Evolutionary conservation across 176 grass and related monocot species (phyloP).

Genomic region (Musa schizocarpa): DNA sequence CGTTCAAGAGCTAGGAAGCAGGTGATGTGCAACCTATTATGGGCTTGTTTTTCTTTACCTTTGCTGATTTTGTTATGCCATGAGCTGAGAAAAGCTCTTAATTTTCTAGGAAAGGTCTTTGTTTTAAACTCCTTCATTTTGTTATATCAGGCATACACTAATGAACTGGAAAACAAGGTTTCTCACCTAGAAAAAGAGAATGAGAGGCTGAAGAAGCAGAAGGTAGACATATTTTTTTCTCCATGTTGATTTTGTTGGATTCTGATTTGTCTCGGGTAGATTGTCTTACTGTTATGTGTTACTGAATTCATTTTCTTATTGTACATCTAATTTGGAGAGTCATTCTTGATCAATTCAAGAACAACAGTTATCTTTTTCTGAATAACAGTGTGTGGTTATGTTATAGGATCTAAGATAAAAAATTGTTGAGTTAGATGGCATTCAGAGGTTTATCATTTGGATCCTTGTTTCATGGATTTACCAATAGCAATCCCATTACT

Average conservation of each 20-base stretch:
- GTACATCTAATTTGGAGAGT: background rate
- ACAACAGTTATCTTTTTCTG: too few species aligned
- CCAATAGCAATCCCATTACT: too few species aligned
- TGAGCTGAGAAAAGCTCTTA: background rate
- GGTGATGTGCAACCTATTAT: conserved; percentile 19
- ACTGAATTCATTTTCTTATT: background rate
- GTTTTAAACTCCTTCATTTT: conserved; percentile 20
- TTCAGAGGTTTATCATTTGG: too few species aligned
- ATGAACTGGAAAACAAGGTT: conserved; percentile 96
- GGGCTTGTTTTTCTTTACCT: conserved; percentile 1
- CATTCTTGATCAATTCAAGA: background rate
- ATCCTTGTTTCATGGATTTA: too few species aligned
- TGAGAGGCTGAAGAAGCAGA: conserved; percentile 66
- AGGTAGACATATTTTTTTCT: conserved; percentile 38
- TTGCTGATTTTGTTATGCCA: background rate
- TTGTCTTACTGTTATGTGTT: background rate
- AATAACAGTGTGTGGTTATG: too few species aligned
- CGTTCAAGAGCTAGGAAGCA: conserved; percentile 98
- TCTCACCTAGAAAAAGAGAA: conserved; percentile 84
- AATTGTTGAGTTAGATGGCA: too few species aligned
- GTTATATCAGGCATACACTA: conserved; percentile 84
- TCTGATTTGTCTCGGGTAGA: background rate
- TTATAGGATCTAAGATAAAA: too few species aligned
- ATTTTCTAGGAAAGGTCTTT: background rate
- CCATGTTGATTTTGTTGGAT: background rate